These are phyloP conservation scores for Chlamydomonas incerta DNA, from an alignment of 139 green algal species.

Conservation along the genomic window DNA sequence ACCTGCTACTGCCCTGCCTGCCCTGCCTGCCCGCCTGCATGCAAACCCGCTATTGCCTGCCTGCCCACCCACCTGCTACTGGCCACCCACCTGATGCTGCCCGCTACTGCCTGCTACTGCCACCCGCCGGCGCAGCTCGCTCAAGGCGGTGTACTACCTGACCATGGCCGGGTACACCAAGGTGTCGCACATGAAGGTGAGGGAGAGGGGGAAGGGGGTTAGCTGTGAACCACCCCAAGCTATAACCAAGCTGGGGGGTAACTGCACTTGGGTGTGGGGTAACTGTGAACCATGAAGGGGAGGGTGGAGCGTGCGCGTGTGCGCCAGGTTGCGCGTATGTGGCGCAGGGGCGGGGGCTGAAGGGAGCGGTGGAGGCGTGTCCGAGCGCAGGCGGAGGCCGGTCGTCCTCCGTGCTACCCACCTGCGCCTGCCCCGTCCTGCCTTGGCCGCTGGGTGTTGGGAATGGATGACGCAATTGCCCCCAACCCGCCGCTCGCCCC, in stretches of 20 bases:
- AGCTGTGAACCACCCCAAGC: no score
- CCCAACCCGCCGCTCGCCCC: neutral
- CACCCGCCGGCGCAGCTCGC: conserved; percentile 8
- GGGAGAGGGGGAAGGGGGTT: neutral
- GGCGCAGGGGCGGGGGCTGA: no score
- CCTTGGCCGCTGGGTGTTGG: no score
- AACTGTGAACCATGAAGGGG: no score
- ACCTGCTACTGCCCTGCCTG: neutral
- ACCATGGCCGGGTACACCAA: conserved; percentile 42
- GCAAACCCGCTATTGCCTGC: neutral
- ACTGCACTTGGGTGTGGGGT: no score
- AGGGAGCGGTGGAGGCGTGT: no score
- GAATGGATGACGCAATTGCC: neutral
- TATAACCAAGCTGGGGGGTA: no score
- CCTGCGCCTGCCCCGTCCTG: neutral
- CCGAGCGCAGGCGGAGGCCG: no score
- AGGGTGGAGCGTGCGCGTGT: no score
- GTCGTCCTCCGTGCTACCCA: neutral
- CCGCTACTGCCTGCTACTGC: neutral
- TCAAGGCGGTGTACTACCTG: conserved; percentile 55
- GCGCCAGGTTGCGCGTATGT: no score
- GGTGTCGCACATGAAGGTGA: conserved; percentile 43
- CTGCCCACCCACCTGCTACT: neutral
- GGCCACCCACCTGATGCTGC: neutral
- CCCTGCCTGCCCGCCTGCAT: neutral